Percentiles rank a stretch among this genome's conserved stretches.
phyloP scores from a whole-genome alignment of 345 rosid genomes.

The Aquilaria sinensis region DNA sequence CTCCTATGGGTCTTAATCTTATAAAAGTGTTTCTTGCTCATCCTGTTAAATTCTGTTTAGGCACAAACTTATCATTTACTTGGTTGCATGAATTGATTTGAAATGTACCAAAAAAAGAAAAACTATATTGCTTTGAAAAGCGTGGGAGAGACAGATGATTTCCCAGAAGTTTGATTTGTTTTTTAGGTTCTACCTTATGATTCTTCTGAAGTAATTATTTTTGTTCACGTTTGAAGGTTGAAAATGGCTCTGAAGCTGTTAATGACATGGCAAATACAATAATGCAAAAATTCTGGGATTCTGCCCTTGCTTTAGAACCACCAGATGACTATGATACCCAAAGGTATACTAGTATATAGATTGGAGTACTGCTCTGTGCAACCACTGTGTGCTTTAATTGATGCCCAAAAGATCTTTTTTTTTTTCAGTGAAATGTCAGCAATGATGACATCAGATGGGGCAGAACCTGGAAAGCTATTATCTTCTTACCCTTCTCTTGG shows the following conservation, averaged over 20 bases:
- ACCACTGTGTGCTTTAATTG: slow-evolving; percentile 2
- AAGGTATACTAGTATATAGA: slow-evolving; percentile 34
- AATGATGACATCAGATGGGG: slow-evolving; percentile 57
- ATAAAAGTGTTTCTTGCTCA: too few species aligned
- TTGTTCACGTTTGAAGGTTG: slow-evolving; percentile 41
- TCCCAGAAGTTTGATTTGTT: too few species aligned
- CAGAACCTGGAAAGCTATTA: slow-evolving; percentile 46
- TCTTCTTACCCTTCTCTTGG: slow-evolving; percentile 67
- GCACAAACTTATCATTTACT: too few species aligned
- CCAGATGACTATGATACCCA: slow-evolving; percentile 84
- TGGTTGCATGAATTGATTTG: too few species aligned
- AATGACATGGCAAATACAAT: slow-evolving; percentile 88
- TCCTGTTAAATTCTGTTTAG: too few species aligned
- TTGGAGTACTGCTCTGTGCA: too few species aligned
- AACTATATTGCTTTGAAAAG: too few species aligned
- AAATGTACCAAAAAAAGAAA: too few species aligned
- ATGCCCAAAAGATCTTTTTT: slow-evolving; percentile 14
- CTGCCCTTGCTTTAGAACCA: slow-evolving; percentile 88
- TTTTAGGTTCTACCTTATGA: too few species aligned
- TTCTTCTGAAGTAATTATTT: too few species aligned
- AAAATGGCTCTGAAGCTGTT: slow-evolving; percentile 78
- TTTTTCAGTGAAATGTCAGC: slow-evolving; percentile 76
- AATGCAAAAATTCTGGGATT: slow-evolving; percentile 99
- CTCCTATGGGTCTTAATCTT: too few species aligned
- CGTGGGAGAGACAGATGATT: too few species aligned